Base-by-base conservation (phyloP, 2,329 filamentous ascomycete species). In the Xylariaceae sp. region DNA sequence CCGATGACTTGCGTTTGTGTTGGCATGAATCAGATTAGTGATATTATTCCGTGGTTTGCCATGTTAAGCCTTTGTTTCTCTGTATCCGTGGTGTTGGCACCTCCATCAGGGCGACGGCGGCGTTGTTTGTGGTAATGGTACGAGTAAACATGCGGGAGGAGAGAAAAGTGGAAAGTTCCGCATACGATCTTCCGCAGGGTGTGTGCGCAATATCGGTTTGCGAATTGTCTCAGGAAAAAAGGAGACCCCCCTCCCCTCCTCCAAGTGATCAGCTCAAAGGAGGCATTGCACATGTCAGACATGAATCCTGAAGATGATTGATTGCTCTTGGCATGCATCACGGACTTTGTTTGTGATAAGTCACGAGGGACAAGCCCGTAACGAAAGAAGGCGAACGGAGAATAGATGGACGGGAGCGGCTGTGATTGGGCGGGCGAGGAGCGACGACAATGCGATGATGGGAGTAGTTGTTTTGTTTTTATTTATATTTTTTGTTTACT, bases 331-430 rank as follows among this genome's bases (percentile, higher is more conserved):
- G 53, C 54, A 55, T 60, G 56, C 56, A 56, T 57, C 44, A 53
- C 51, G 51, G 61, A 23, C 47, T 42, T 30, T 51, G 54, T 57
- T 62, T 60, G 58, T 63, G 59, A 55, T 47, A 59, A 51, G 53
- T 63, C 62, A 65, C 56, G 58, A 65, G 62, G 55, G 44, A 57
- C 62, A 53, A 51, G 34, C 57, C n/a, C 57, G 30, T 51, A 30
- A 56, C 42, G 58, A 51, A 30, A 39, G 23, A 49, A 58, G 4
- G 35, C 49, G 54, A 39, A 42, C 15, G 37, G 17, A 23, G 51
- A 23, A 37, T 37, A 30, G 39, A 44, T 53, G 48, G 48, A 50
- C 44, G 52, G 51, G 55, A 57, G 30, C 17, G 45, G 50, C 35
- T 52, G 53, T 50, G n/a, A 35, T 50, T 56, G 54, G 45, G 50